Percentiles rank a stretch among this genome's conserved stretches.
Conservation (phyloP, 768 basidiomycete genomes). For the Tulasnella sp. region DNA sequence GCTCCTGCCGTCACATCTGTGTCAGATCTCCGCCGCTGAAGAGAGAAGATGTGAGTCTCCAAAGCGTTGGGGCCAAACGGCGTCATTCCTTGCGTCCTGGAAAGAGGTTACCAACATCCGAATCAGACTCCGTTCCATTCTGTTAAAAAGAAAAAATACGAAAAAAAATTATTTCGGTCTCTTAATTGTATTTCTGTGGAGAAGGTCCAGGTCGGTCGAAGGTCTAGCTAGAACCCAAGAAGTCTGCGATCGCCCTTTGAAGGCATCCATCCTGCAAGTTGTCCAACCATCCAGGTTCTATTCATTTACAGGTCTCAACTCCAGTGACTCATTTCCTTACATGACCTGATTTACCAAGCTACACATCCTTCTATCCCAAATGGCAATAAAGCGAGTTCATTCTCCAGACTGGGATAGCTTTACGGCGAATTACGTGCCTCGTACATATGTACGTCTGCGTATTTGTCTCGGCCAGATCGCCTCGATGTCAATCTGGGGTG, state of each 20-base stretch:
- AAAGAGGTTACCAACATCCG: background rate
- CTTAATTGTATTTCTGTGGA: background rate
- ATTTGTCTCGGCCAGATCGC: background rate
- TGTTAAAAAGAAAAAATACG: background rate
- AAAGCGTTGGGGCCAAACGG: background rate
- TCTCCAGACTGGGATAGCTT: background rate
- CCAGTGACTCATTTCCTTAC: background rate
- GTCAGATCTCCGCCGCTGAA: conserved; percentile 10
- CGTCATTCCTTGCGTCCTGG: background rate
- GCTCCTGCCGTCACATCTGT: background rate
- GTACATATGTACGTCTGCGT: background rate
- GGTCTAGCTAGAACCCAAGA: background rate
- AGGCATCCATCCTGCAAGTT: background rate
- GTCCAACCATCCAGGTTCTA: background rate
- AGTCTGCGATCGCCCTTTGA: background rate
- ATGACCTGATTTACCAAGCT: background rate
- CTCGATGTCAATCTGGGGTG: background rate
- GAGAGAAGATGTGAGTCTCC: background rate
- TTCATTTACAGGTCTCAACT: background rate
- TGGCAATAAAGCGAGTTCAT: background rate
- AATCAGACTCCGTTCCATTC: background rate
- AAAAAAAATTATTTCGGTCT: background rate
- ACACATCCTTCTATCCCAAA: background rate
- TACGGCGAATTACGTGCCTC: background rate
- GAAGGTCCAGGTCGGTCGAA: background rate